Conservation (phyloP, 2,329 filamentous ascomycete genomes). For the Monilinia vaccinii-corymbosi region DNA sequence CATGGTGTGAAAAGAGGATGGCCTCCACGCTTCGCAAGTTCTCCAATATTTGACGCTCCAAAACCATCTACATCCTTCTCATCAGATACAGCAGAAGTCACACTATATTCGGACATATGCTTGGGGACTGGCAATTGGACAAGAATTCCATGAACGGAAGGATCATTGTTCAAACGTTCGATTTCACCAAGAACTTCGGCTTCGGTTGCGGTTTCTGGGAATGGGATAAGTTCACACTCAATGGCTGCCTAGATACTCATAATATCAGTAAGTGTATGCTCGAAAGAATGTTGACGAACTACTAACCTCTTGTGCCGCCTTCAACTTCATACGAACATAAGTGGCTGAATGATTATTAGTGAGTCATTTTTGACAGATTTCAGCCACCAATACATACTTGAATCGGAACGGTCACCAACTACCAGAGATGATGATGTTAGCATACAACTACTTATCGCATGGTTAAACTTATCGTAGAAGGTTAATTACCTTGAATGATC, state of each 20-base stretch:
- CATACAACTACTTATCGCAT: not conserved
- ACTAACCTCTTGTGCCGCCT: conserved; percentile 81
- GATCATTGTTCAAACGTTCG: conserved; percentile 74
- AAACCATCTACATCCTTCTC: conserved; percentile 99
- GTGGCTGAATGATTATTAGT: conserved; percentile 48
- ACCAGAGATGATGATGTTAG: conserved; percentile 16
- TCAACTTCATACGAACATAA: conserved; percentile 99
- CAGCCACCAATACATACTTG: conserved; percentile 50
- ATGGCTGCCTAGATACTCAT: conserved; percentile 67
- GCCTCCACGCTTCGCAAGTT: conserved; percentile 91
- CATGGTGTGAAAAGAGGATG: conserved; percentile 85
- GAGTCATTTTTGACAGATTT: not conserved
- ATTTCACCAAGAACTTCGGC: conserved; percentile 79
- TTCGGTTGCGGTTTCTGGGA: conserved; percentile 73
- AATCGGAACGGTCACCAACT: conserved; percentile 93
- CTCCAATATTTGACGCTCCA: conserved; percentile 86
- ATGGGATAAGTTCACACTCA: conserved; percentile 74
- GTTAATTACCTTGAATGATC: conserved; percentile 73
- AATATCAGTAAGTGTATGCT: conserved; percentile 13
- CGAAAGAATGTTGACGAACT: conserved; percentile 6
- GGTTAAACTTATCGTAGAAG: not conserved
- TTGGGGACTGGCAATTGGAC: conserved; percentile 87
- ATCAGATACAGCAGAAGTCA: conserved; percentile 84
- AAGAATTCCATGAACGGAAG: conserved; percentile 79
- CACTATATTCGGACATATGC: conserved; percentile 79